These are phyloP conservation scores for Botrytis sinoallii DNA, from an alignment of 2,329 filamentous ascomycete genomes.

Conservation along the genomic window DNA sequence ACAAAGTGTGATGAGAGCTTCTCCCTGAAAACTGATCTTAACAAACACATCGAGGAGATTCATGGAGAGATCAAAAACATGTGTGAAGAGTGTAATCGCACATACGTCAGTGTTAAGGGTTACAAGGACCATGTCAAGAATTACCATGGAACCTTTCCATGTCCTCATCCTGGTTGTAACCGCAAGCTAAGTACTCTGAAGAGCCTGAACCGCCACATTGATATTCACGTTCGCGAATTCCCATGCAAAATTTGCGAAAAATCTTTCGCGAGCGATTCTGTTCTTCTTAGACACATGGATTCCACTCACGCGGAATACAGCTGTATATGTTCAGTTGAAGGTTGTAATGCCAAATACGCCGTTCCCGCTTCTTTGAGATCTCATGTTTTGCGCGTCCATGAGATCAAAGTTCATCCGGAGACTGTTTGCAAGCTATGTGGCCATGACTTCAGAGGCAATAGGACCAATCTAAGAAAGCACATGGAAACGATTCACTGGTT, in stretches of 20 bases:
- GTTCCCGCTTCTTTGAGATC: fast-evolving
- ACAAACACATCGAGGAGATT: neutral
- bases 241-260: neutral
- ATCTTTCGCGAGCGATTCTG: fast-evolving
- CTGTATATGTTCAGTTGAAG: neutral
- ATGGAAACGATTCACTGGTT: neutral
- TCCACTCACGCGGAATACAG: neutral
- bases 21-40: fast-evolving
- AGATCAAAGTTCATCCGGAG: neutral
- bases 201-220: neutral
- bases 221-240: neutral
- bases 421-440: neutral
- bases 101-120: fast-evolving
- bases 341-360: neutral
- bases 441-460: neutral
- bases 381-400: fast-evolving
- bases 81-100: neutral
- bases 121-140: fast-evolving
- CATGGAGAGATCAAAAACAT: neutral
- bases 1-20: neutral
- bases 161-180: neutral
- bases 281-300: neutral
- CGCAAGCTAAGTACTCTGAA: neutral
- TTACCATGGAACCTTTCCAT: neutral
- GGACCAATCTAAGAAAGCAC: fast-evolving